Evolutionary conservation across 73 alveolate species (phyloP).

Genomic region (Symbiodinium natans): DNA sequence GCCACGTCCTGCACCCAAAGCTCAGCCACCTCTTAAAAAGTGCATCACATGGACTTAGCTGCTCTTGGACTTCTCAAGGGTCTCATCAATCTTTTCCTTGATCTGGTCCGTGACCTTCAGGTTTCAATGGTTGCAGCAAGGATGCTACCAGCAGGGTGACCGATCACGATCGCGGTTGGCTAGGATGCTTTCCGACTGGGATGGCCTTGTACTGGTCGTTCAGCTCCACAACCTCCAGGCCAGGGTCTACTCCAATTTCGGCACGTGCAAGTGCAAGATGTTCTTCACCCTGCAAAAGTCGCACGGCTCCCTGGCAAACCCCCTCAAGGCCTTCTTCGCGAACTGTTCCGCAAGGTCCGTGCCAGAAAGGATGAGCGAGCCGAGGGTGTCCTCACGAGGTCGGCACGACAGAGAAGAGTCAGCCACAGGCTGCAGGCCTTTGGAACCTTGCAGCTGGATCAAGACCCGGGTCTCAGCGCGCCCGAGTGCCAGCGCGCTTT

Average conservation of each 20-base stretch:
- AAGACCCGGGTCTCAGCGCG: too few species aligned
- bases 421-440: too few species aligned
- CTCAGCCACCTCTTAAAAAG: neutral
- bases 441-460: too few species aligned
- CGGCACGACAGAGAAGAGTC: too few species aligned
- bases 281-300: too few species aligned
- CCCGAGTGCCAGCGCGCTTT: too few species aligned
- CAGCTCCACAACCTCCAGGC: neutral
- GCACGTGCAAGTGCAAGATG: too few species aligned
- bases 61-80: slow-evolving; percentile 32
- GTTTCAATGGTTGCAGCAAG: too few species aligned
- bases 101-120: slow-evolving; percentile 61
- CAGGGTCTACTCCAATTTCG: neutral
- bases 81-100: slow-evolving; percentile 64
- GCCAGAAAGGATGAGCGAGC: slow-evolving; percentile 7
- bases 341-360: neutral
- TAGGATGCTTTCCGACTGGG: too few species aligned
- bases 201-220: slow-evolving; percentile 7
- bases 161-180: too few species aligned
- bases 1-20: neutral
- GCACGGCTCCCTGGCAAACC: too few species aligned
- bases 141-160: too few species aligned
- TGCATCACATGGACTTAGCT: neutral
- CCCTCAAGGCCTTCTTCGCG: neutral
- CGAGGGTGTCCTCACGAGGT: neutral